Percentiles rank a stretch among this genome's conserved stretches.
phyloP scores from a whole-genome alignment of 805 yeast genomes.

The Saccharomyces mikatae region DNA sequence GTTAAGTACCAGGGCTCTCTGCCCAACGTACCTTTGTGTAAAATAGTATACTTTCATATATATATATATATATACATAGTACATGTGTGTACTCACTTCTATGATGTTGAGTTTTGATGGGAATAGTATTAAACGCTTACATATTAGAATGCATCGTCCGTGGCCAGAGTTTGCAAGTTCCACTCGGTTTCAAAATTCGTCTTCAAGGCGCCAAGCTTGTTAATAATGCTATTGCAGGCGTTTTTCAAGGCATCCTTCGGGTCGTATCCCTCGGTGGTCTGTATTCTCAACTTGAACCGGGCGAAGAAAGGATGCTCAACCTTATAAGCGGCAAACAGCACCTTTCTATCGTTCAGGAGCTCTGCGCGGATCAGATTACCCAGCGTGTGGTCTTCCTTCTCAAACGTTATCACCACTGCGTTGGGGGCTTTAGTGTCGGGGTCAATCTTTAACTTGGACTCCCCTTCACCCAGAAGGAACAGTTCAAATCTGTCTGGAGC shows the following conservation, averaged over 20 bases:
- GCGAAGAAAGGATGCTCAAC: slow-evolving; percentile 98
- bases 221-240: slow-evolving; percentile 79
- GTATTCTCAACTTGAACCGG: slow-evolving; percentile 86
- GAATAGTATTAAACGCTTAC: slow-evolving; percentile 1
- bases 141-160: slow-evolving; percentile 35
- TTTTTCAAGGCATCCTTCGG: slow-evolving; percentile 85
- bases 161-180: slow-evolving; percentile 73
- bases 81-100: not conserved
- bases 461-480: slow-evolving; percentile 95
- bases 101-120: not conserved
- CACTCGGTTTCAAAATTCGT: slow-evolving; percentile 85
- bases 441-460: slow-evolving; percentile 79
- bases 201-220: slow-evolving; percentile 65
- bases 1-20: not conserved
- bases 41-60: not conserved
- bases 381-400: slow-evolving; percentile 94
- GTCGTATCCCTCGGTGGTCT: slow-evolving; percentile 89
- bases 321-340: slow-evolving; percentile 94
- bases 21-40: not conserved
- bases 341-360: slow-evolving; percentile 75
- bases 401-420: slow-evolving; percentile 86
- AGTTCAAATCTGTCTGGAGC: slow-evolving; percentile 99
- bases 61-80: not conserved
- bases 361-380: slow-evolving; percentile 87
- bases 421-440: slow-evolving; percentile 95